Evolutionary conservation across 2,329 filamentous ascomycete species (phyloP).

Genomic region (Alternaria panax): DNA sequence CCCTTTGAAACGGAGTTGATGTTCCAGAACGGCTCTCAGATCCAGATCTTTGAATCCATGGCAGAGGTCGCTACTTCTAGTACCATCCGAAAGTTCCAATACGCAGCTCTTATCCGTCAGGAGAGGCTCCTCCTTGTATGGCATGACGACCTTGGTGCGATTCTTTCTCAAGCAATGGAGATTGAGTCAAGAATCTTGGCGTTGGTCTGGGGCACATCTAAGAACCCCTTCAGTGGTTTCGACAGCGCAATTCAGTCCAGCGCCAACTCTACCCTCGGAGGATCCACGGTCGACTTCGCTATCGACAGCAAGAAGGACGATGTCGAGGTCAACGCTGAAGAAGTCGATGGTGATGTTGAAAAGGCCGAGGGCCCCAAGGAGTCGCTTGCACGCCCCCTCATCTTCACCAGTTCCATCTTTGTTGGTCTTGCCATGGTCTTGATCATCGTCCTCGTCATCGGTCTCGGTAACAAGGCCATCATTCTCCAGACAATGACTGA

Average conservation of each 20-base stretch:
- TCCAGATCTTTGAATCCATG: slow-evolving; percentile 58
- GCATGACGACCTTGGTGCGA: slow-evolving; percentile 78
- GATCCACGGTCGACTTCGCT: slow-evolving; percentile 25
- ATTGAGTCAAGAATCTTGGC: slow-evolving; percentile 81
- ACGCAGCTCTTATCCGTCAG: slow-evolving; percentile 77
- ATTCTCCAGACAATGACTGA: slow-evolving; percentile 63
- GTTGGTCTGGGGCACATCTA: slow-evolving; percentile 64
- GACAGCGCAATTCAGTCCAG: slow-evolving; percentile 42
- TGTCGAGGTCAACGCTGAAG: slow-evolving; percentile 22
- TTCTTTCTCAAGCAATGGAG: slow-evolving; percentile 71
- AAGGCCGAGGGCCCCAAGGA: slow-evolving; percentile 45
- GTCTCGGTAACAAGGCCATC: slow-evolving; percentile 62
- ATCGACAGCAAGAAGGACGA: slow-evolving; percentile 14
- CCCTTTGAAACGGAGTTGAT: slow-evolving; percentile 54
- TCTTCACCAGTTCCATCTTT: slow-evolving; percentile 63
- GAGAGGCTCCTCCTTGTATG: slow-evolving; percentile 77
- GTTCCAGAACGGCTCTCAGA: slow-evolving; percentile 52
- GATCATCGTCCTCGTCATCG: slow-evolving; percentile 62
- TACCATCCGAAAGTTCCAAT: slow-evolving; percentile 78
- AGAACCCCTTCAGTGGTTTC: slow-evolving; percentile 54
- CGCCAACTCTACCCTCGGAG: slow-evolving; percentile 38
- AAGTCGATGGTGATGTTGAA: slow-evolving; percentile 36
- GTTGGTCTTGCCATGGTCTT: slow-evolving; percentile 61
- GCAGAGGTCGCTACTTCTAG: slow-evolving; percentile 50
- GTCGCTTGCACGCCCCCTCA: slow-evolving; percentile 55